Evolutionary conservation across 2,329 filamentous ascomycete species (phyloP), one percentile per base, ranked within the genome.

Genomic region (Pseudogymnoascus sp.): DNA sequence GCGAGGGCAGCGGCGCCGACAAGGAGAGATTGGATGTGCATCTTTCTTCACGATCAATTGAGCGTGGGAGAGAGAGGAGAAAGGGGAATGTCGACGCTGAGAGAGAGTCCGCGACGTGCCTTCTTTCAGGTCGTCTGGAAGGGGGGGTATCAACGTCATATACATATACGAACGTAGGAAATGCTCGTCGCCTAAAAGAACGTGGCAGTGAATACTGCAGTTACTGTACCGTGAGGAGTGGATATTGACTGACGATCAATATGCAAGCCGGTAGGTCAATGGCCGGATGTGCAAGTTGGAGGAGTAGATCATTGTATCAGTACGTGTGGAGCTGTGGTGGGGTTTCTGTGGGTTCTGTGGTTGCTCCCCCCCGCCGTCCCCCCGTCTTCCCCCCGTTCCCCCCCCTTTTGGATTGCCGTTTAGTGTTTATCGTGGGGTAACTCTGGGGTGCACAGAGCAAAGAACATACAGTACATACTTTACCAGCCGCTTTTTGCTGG

Each of bases 131-230:
- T 57, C 18, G 51, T 57, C 51, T n/a, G 51, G 26, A 21, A 8
- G 51, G 29, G 47, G 51, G 51, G n/a, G 2, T 10, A 57, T 57
- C 29, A 57, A 57, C 51, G 51, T 57, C 51, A 34, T 57, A 57
- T 57, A 57, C 8, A 57, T 34, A 57, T 57, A 57, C 26, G 29
- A 57, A 57, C 18, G 8, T 18, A 57, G 51, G 51, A 57, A 57
- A 34, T 57, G n/a, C 47, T 57, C 51, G 10, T 57, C 26, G 51
- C n/a, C 26, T 31, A 31, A 54, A 31, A 5, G 26, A 54, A 54
- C 51, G 51, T 57, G 51, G 51, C 29, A 57, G 51, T 57, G 51
- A 57, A 34, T 18, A 57, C 51, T 57, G n/a, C 26, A 57, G 26
- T 34, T 34, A 57, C 26, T 57, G 51, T 34, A 57, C 45, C 14